Evolutionary conservation across 2,329 filamentous ascomycete species (phyloP), one percentile per base, ranked within the genome.

Genomic region (Stachybotrys chartarum): DNA sequence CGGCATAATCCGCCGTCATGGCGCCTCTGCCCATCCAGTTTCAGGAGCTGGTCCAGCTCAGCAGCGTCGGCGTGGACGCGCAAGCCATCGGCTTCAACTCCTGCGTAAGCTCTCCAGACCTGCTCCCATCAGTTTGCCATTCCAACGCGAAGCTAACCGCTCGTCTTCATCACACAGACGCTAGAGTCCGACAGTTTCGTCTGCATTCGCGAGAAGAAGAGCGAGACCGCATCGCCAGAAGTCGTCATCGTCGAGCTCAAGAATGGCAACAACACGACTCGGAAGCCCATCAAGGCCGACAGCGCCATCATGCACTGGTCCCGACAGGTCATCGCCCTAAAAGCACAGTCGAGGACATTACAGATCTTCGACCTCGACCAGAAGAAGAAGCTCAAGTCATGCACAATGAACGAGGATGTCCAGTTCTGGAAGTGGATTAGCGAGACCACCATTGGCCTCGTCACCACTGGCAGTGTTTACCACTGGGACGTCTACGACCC

Each of bases 261-360:
- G 77, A 95, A 97, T 77, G 86, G 86, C 78, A 97, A 96, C 84
- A 93, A 94, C 79, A 86, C 97, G 72, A 94, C 91, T 65, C 88
- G 90, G 68, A 85, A 93, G 70, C 91, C 93, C 51, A 99, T 99
- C 80, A 97, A 96, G 80, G 94, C 94, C 68, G 94, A 99, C 78
- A 97, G 92, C 84, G 94, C 95, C 66, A 96, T 99, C 72, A 97
- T 99, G 94, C 94, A 99, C 83, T 96, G 91, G 90, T 87, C 83
- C 65, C 90, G 88, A 72, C 91, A 96, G 73, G 90, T 99, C 72
- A 97, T 99, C 68, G 94, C 95, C 60, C 83, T 99, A 64, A 96
- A 96, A 77, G 93, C 94, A 51, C 91, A 97, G 73, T 88, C 88
- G 60, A 84, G 91, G 70, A 99, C 94, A 63, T 83, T 99, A 59